These are phyloP conservation scores for Cercophora sp. DNA, from an alignment of 495 filamentous ascomycete genomes.

Conservation along the genomic window DNA sequence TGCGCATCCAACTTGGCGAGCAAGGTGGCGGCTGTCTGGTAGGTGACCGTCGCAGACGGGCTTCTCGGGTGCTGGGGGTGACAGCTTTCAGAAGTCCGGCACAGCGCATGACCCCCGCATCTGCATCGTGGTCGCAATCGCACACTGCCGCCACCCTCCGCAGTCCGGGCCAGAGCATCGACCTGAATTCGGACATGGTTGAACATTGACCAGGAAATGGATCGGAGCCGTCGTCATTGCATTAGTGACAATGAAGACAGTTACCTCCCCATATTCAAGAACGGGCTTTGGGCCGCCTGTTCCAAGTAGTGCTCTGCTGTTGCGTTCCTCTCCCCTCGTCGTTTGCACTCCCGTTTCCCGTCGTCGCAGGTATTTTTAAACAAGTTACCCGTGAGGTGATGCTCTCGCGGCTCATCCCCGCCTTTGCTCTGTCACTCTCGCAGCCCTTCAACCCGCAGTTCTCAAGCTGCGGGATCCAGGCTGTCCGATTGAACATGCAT, in stretches of 20 bases:
- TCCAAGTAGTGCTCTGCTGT: conserved; percentile 4
- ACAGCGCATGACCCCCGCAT: too few species aligned
- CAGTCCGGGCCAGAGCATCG: conserved; percentile 1
- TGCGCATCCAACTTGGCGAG: too few species aligned
- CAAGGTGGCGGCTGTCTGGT: too few species aligned
- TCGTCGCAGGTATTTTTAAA: conserved; percentile 15
- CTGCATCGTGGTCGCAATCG: too few species aligned
- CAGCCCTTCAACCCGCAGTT: conserved; percentile 25
- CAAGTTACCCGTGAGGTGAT: conserved; percentile 27
- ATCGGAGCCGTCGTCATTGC: conserved; percentile 21
- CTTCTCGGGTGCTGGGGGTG: too few species aligned
- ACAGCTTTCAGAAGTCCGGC: too few species aligned
- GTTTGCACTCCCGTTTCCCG: conserved; percentile 12
- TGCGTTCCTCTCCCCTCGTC: conserved; percentile 13
- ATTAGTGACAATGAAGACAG: conserved; percentile 24
- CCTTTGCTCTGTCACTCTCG: conserved; percentile 18
- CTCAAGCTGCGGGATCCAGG: conserved; percentile 17
- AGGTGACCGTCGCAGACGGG: too few species aligned
- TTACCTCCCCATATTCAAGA: conserved; percentile 14
- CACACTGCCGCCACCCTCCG: neutral
- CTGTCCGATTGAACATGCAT: conserved; percentile 24
- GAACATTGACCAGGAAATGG: conserved; percentile 26
- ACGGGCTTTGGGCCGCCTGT: conserved; percentile 6
- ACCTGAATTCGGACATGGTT: conserved; percentile 17
- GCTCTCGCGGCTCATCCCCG: conserved; percentile 10